A percentile compares a stretch with the other conserved stretches of the same genome.
Conservation (phyloP, 768 basidiomycete genomes). For the Suillus plorans region DNA sequence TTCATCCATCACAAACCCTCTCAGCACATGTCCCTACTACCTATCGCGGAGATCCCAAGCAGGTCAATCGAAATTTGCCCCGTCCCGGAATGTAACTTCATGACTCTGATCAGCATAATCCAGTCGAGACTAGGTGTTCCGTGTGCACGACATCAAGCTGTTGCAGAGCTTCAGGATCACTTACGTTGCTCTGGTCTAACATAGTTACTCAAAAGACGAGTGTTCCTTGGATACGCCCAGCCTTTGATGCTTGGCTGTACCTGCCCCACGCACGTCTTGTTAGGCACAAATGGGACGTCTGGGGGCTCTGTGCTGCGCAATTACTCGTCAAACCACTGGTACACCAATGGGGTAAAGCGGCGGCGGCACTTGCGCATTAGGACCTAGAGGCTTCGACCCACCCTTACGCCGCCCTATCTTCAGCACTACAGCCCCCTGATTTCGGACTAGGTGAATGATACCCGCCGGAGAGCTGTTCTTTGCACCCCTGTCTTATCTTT, state of each 20-base stretch:
- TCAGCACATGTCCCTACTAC: neutral
- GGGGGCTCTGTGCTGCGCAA: neutral
- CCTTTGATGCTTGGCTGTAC: neutral
- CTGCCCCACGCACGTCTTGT: neutral
- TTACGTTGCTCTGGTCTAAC: neutral
- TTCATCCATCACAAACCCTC: neutral
- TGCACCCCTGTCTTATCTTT: neutral
- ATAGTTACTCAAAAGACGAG: neutral
- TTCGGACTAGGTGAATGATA: neutral
- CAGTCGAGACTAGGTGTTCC: neutral
- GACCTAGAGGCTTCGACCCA: neutral
- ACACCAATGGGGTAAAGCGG: neutral
- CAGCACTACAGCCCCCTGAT: neutral
- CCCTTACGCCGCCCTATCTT: neutral
- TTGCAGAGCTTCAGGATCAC: too few relatives aligned
- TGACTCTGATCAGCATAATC: neutral
- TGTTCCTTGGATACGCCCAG: neutral
- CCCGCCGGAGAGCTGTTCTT: neutral
- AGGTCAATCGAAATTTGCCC: neutral
- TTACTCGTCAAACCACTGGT: neutral
- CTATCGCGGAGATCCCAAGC: neutral
- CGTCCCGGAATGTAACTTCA: neutral
- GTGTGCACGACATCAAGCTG: neutral
- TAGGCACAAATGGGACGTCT: neutral
- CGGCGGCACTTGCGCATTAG: neutral